phyloP scores from a whole-genome alignment of 352 stramenopile species.

The Phytopythium cucurbitacearum region DNA sequence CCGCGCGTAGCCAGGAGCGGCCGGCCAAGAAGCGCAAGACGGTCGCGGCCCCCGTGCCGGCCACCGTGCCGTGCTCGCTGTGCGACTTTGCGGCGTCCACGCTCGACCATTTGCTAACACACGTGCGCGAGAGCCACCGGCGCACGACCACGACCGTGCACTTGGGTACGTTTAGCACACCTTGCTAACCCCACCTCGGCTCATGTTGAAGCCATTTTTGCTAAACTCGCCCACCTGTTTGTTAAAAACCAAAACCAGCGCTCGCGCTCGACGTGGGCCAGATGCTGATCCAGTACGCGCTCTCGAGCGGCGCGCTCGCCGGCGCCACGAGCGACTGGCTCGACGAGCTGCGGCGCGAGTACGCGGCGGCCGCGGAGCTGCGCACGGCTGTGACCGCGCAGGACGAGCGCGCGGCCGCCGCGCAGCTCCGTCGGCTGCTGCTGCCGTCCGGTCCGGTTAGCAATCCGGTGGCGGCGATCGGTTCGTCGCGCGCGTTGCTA shows the following conservation, averaged over 20 bases:
- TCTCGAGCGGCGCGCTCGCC: conserved; percentile 43
- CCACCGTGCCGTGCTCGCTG: conserved; percentile 24
- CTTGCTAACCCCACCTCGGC: background rate
- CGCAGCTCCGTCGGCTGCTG: conserved; percentile 35
- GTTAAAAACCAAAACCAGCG: conserved; percentile 16
- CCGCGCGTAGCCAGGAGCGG: background rate
- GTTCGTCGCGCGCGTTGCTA: conserved; percentile 13
- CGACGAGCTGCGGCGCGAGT: conserved; percentile 44
- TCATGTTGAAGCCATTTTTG: background rate
- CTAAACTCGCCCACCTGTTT: background rate
- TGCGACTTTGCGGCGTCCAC: conserved; percentile 40
- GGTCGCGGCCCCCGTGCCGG: conserved; percentile 7
- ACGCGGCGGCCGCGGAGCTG: conserved; percentile 28
- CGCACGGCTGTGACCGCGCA: conserved; percentile 30
- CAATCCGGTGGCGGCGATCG: background rate
- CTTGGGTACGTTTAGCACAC: conserved; percentile 42
- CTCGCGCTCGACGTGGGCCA: conserved; percentile 52
- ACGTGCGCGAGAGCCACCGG: conserved; percentile 38
- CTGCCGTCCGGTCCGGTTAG: background rate
- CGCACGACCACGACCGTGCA: conserved; percentile 13
- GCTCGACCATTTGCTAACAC: conserved; percentile 46
- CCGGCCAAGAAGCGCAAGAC: conserved; percentile 63
- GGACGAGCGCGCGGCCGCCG: conserved; percentile 30
- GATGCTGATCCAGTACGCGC: conserved; percentile 46
- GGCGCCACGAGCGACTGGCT: conserved; percentile 51